Percentiles rank a stretch among this genome's conserved stretches.
phyloP scores from a whole-genome alignment of 1,284 basidiomycete genomes.

The Hemileia vastatrix region DNA sequence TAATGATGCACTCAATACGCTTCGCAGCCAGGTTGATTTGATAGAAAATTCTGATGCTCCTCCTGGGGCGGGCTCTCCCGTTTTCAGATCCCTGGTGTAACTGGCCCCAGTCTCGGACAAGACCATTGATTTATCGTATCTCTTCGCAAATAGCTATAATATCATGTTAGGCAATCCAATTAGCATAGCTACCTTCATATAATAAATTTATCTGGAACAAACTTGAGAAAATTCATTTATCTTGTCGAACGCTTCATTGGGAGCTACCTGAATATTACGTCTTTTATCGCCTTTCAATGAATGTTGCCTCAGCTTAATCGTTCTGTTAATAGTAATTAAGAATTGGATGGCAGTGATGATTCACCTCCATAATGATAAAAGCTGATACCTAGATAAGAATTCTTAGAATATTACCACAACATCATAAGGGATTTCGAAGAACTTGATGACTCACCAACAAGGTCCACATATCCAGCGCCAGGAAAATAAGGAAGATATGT shows the following conservation, averaged over 20 bases:
- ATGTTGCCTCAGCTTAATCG: neutral
- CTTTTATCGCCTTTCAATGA: neutral
- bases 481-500: neutral
- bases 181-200: too few relatives aligned
- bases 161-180: too few relatives aligned
- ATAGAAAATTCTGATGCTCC: conserved; percentile 15
- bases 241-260: conserved; percentile 7
- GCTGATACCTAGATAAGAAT: neutral
- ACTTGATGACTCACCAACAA: neutral
- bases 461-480: neutral
- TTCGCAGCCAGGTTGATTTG: conserved; percentile 8
- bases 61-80: conserved; percentile 1
- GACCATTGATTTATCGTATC: conserved; percentile 5
- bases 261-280: neutral
- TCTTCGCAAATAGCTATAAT: conserved; percentile 11
- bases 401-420: neutral
- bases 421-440: neutral
- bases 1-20: neutral
- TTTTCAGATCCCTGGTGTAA: conserved; percentile 7
- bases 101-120: conserved; percentile 14
- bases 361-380: conserved; percentile 19
- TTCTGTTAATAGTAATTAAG: neutral
- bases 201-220: too few relatives aligned
- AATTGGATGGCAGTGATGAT: neutral
- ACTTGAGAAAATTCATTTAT: conserved; percentile 14